phyloP scores from a whole-genome alignment of 2,329 filamentous ascomycete species.

The Coniochaeta pulveracea region DNA sequence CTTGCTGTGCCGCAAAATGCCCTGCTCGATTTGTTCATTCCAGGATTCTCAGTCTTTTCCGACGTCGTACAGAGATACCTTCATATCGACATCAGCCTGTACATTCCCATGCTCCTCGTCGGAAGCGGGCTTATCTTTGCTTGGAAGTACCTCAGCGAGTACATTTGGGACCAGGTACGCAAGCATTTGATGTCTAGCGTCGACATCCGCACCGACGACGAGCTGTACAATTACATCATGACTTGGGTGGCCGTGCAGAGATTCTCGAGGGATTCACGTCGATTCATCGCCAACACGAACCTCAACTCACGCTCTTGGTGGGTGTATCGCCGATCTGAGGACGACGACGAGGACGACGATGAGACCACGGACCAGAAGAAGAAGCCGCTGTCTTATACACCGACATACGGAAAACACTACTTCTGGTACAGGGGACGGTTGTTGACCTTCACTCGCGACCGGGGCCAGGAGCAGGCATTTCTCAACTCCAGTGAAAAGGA shows the following conservation, averaged over 20 bases:
- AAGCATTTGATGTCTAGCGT: constrained; percentile 52
- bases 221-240: constrained; percentile 64
- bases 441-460: constrained; percentile 43
- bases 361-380: constrained; percentile 24
- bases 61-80: constrained; percentile 42
- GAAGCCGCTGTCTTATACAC: constrained; percentile 50
- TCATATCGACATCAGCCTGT: constrained; percentile 50
- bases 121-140: constrained; percentile 35
- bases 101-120: constrained; percentile 45
- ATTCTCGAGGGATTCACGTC: constrained; percentile 47
- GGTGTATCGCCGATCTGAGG: constrained; percentile 30
- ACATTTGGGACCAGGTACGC: constrained; percentile 34
- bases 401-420: constrained; percentile 53
- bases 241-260: constrained; percentile 53
- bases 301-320: constrained; percentile 40
- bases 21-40: constrained; percentile 52
- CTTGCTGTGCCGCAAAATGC: constrained; percentile 24
- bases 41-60: constrained; percentile 50
- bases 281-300: constrained; percentile 55
- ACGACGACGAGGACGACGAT: constrained; percentile 34
- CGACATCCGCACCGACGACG: constrained; percentile 57
- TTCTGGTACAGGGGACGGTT: constrained; percentile 55
- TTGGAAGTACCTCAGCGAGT: constrained; percentile 40
- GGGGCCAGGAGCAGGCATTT: constrained; percentile 32
- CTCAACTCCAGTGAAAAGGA: constrained; percentile 39